phyloP scores from a whole-genome alignment of 148 eudicot species.

The Heliosperma pusillum region DNA sequence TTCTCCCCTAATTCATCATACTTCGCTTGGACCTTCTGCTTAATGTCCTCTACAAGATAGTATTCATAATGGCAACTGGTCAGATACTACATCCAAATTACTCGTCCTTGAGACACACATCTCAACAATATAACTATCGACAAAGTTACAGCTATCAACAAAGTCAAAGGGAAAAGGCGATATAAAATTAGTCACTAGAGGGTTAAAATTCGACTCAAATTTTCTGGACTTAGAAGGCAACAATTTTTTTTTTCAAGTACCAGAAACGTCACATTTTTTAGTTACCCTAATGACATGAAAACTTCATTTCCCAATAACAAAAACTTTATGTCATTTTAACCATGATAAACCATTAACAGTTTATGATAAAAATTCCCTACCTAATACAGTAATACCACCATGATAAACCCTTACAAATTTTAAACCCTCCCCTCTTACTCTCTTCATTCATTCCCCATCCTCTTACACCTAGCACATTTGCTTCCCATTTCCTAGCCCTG shows the following conservation, averaged over 20 bases:
- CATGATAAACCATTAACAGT: no score
- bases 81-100: background rate
- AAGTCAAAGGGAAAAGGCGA: background rate
- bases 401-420: background rate
- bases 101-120: background rate
- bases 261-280: no score
- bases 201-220: background rate
- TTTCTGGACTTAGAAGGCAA: background rate
- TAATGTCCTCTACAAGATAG: conserved; percentile 55
- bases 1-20: conserved; percentile 69
- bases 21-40: conserved; percentile 67
- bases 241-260: background rate
- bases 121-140: background rate
- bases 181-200: background rate
- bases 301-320: no score
- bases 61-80: background rate
- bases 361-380: background rate
- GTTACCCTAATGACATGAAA: no score
- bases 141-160: background rate
- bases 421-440: background rate
- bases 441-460: background rate
- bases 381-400: background rate
- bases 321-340: no score
- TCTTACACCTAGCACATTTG: background rate
- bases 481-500: background rate